phyloP scores from a whole-genome alignment of 139 green algal genomes.

The Chlorella sorokiniana region DNA sequence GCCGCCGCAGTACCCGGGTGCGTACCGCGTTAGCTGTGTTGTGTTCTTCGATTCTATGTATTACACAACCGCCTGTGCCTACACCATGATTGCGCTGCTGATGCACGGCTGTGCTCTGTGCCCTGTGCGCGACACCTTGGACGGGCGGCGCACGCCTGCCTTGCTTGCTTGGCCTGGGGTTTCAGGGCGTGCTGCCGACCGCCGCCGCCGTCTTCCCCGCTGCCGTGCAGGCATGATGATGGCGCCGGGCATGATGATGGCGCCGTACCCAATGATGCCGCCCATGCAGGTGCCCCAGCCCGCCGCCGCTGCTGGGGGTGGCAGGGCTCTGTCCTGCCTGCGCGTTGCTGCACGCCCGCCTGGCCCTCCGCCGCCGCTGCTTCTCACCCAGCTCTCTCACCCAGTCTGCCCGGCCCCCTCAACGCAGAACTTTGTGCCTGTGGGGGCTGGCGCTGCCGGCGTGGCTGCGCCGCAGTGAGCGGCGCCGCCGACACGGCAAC shows the following conservation, averaged over 20 bases:
- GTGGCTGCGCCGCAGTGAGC: not conserved
- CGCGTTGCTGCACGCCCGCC: not conserved
- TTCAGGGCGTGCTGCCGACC: too few species aligned
- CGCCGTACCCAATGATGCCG: constrained; percentile 8
- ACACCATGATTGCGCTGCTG: too few species aligned
- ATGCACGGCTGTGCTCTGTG: too few species aligned
- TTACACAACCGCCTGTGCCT: too few species aligned
- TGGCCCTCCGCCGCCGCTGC: not conserved
- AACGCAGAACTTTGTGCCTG: constrained; percentile 4
- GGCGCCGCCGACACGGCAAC: not conserved
- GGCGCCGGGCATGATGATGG: constrained; percentile 22
- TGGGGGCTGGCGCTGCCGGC: not conserved
- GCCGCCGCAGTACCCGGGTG: not conserved
- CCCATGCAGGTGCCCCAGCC: not conserved
- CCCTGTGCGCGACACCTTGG: too few species aligned
- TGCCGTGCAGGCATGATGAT: not conserved
- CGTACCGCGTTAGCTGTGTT: too few species aligned
- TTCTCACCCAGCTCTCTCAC: too few species aligned
- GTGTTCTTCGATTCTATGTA: too few species aligned
- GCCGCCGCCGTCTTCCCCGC: not conserved
- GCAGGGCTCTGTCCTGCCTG: too few species aligned
- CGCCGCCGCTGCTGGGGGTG: not conserved
- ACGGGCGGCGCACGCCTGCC: too few species aligned
- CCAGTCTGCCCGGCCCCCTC: too few species aligned
- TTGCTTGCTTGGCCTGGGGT: too few species aligned